Conservation (phyloP, 371 early-diverging fungal species). For the Entomophthora muscae region DNA sequence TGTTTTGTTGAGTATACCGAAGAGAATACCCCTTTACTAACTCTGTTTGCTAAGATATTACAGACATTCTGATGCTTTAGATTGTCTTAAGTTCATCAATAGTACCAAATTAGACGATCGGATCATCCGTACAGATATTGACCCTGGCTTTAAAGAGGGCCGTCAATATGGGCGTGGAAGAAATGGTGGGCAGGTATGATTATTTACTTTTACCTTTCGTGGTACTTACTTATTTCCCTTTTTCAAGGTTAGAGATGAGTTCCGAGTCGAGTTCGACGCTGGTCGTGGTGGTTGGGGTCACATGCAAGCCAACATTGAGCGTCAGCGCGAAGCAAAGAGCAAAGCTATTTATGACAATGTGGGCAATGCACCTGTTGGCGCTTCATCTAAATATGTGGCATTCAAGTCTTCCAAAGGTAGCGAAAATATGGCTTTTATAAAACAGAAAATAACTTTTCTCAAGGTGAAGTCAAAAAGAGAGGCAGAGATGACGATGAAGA, state of each 20-base stretch:
- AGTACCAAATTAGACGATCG: slow-evolving; percentile 92
- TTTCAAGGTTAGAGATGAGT: slow-evolving; percentile 71
- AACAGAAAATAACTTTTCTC: not conserved
- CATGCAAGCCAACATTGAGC: slow-evolving; percentile 38
- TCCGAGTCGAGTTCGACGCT: slow-evolving; percentile 82
- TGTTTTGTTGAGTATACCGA: slow-evolving; percentile 86
- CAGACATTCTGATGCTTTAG: slow-evolving; percentile 63
- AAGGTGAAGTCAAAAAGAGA: not conserved
- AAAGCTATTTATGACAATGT: slow-evolving; percentile 45
- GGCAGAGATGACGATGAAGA: not conserved
- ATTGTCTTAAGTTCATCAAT: slow-evolving; percentile 85
- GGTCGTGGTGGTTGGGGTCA: slow-evolving; percentile 96
- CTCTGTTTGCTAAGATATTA: slow-evolving; percentile 47
- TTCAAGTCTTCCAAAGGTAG: not conserved
- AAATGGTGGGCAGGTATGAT: slow-evolving; percentile 78
- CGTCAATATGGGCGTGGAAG: slow-evolving; percentile 93
- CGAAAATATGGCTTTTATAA: not conserved
- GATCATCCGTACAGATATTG: slow-evolving; percentile 87
- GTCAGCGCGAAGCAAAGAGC: slow-evolving; percentile 32
- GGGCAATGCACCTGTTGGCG: slow-evolving; percentile 37
- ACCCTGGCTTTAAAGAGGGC: slow-evolving; percentile 91
- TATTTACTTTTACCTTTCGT: slow-evolving; percentile 1
- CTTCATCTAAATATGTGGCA: slow-evolving; percentile 11
- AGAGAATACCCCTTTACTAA: not conserved
- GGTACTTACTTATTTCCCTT: not conserved